Evolutionary conservation across 805 yeast species (phyloP).

Genomic region (Saccharomycopsis olivae): DNA sequence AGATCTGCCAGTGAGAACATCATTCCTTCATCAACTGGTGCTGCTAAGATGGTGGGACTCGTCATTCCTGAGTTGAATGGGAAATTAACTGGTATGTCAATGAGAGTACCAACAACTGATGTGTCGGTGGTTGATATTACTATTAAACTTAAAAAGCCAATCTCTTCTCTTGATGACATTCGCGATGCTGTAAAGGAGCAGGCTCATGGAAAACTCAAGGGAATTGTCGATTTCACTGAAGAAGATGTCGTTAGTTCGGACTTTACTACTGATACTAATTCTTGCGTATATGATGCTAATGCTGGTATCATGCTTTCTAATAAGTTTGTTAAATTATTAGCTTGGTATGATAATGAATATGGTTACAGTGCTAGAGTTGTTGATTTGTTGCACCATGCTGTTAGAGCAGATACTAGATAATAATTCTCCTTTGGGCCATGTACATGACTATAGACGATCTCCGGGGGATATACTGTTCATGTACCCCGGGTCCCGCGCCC

Average conservation of each 20-base stretch:
- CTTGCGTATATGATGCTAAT: constrained; percentile 82
- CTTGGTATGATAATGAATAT: constrained; percentile 95
- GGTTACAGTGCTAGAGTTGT: constrained; percentile 97
- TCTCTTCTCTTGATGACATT: constrained; percentile 80
- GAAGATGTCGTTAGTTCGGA: constrained; percentile 89
- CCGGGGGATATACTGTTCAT: too few relatives aligned
- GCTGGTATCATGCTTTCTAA: constrained; percentile 86
- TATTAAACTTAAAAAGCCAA: constrained; percentile 63
- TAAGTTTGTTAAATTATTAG: constrained; percentile 80
- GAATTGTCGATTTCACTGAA: constrained; percentile 82
- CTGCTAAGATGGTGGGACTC: constrained; percentile 96
- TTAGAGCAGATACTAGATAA: too few relatives aligned
- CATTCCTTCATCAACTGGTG: constrained; percentile 94
- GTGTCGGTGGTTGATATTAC: constrained; percentile 92
- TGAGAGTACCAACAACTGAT: constrained; percentile 90
- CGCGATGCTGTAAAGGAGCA: constrained; percentile 66
- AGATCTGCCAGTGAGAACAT: constrained; percentile 94
- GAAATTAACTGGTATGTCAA: constrained; percentile 87
- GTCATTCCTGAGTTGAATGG: constrained; percentile 87
- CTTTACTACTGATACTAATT: constrained; percentile 74
- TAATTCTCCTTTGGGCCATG: too few relatives aligned
- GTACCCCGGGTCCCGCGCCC: too few relatives aligned
- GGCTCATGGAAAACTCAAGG: constrained; percentile 69
- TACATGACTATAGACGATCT: too few relatives aligned
- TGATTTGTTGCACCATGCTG: too few relatives aligned